phyloP scores from a whole-genome alignment of 306 rosid genomes.

The Castanea mollissima region DNA sequence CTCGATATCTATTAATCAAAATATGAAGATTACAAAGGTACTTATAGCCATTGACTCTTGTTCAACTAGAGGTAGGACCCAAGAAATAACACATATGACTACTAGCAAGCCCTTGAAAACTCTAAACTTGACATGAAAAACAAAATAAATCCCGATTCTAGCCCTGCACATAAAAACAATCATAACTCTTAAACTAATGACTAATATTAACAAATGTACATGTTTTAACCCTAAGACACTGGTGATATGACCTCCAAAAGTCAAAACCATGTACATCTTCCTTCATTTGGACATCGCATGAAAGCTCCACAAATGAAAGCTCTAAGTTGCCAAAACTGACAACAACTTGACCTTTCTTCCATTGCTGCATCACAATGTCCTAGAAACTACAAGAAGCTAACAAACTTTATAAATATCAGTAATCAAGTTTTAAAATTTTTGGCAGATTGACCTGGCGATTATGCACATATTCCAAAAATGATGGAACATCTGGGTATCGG shows the following conservation, averaged over 20 bases:
- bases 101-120: not conserved
- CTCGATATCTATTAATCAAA: not conserved
- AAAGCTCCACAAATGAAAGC: slow-evolving; percentile 4
- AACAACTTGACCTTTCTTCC: slow-evolving; percentile 2
- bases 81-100: not conserved
- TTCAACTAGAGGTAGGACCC: not conserved
- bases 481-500: slow-evolving; percentile 75
- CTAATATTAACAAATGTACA: not conserved
- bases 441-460: slow-evolving; percentile 69
- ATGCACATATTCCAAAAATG: slow-evolving; percentile 85
- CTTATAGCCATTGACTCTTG: not conserved
- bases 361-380: slow-evolving; percentile 1
- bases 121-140: not conserved
- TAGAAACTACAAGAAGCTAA: not conserved
- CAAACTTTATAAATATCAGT: not conserved
- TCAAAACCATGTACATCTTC: not conserved
- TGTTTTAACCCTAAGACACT: not conserved
- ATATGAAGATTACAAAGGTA: slow-evolving; percentile 1
- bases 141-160: not conserved
- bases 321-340: slow-evolving; percentile 7
- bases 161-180: not conserved
- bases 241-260: not conserved
- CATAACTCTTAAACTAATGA: not conserved
- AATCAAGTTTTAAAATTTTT: not conserved
- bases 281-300: not conserved